Percentiles rank a stretch among this genome's conserved stretches.
Conservation (phyloP, 768 basidiomycete species). For the Lepiota subincarnata region DNA sequence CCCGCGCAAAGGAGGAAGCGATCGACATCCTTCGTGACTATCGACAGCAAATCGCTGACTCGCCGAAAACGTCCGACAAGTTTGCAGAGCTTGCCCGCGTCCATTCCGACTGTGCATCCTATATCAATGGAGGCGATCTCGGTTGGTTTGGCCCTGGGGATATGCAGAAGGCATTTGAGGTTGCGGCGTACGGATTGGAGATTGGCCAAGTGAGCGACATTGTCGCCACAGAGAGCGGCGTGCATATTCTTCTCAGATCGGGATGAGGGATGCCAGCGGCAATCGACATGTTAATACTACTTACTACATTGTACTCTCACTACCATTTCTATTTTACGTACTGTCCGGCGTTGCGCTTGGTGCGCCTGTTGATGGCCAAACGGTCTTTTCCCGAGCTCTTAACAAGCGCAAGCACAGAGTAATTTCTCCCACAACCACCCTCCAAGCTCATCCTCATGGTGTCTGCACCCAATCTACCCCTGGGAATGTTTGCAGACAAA, state of each 20-base stretch:
- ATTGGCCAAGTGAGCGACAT: conserved; percentile 78
- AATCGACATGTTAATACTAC: too few species aligned
- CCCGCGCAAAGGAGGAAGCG: conserved; percentile 87
- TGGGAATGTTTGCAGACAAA: neutral
- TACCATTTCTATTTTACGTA: neutral
- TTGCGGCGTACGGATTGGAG: conserved; percentile 69
- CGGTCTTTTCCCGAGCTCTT: too few species aligned
- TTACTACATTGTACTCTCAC: too few species aligned
- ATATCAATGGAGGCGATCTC: conserved; percentile 79
- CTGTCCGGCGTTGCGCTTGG: neutral
- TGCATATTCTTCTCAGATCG: conserved; percentile 89
- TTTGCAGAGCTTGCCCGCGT: conserved; percentile 73
- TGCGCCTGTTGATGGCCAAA: too few species aligned
- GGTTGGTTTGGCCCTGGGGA: conserved; percentile 80
- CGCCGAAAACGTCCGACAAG: conserved; percentile 47
- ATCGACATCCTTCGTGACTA: conserved; percentile 68
- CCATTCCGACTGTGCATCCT: conserved; percentile 90
- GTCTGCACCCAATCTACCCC: neutral
- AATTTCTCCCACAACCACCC: neutral
- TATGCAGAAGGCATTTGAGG: conserved; percentile 99
- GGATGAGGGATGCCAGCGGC: conserved; percentile 41
- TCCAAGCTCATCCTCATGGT: neutral
- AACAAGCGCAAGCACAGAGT: neutral
- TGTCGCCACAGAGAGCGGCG: conserved; percentile 89
- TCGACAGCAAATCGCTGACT: conserved; percentile 54